Conservation (phyloP, 1,284 basidiomycete genomes). For the Hypsizygus ulmarius region DNA sequence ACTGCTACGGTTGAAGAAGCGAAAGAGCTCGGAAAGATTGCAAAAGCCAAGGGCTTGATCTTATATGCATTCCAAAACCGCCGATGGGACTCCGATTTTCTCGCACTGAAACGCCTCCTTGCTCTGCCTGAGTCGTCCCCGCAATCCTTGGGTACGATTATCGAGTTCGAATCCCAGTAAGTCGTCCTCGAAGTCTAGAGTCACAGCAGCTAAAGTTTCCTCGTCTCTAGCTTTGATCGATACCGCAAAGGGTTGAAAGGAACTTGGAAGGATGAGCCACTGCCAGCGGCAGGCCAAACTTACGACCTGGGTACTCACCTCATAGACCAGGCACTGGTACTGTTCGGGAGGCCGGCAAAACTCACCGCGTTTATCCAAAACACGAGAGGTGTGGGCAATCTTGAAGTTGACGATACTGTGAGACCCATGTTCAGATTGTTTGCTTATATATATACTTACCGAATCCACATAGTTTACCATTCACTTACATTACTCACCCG, state of each 20-base stretch:
- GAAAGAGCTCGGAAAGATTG: constrained; percentile 63
- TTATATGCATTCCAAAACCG: constrained; percentile 82
- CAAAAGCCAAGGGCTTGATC: constrained; percentile 62
- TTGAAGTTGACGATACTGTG: constrained; percentile 68
- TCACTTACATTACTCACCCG: constrained; percentile 56
- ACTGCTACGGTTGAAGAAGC: constrained; percentile 68
- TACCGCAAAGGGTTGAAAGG: constrained; percentile 65
- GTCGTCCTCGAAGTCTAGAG: constrained; percentile 20
- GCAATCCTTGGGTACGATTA: constrained; percentile 57
- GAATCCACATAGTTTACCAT: constrained; percentile 55
- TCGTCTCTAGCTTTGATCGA: constrained; percentile 64
- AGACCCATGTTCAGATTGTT: constrained; percentile 19
- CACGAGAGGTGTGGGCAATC: constrained; percentile 58
- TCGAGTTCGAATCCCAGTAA: constrained; percentile 78
- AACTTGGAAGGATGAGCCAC: constrained; percentile 67
- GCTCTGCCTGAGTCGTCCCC: constrained; percentile 49
- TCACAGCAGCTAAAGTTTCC: constrained; percentile 1
- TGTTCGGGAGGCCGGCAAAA: constrained; percentile 74
- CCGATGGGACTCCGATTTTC: constrained; percentile 81
- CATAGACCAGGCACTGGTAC: constrained; percentile 74
- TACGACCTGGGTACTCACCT: constrained; percentile 69
- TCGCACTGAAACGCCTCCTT: constrained; percentile 69
- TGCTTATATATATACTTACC: neutral
- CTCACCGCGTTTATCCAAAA: constrained; percentile 74
- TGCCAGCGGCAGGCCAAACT: constrained; percentile 52